Evolutionary conservation across 495 filamentous ascomycete species (phyloP).

Genomic region (Penicillium cataractarum): DNA sequence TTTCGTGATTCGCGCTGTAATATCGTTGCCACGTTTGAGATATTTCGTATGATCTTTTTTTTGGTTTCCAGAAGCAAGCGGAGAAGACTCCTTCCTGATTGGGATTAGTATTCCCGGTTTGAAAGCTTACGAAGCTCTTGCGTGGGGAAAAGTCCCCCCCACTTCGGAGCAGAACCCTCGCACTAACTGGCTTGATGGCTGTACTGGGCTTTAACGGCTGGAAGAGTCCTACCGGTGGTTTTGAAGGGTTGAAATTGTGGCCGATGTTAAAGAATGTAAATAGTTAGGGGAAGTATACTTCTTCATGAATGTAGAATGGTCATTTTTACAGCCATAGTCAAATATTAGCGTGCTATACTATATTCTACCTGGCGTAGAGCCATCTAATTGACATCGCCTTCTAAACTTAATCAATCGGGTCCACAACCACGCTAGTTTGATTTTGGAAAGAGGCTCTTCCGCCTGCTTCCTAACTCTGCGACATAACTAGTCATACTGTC

Average conservation of each 20-base stretch:
- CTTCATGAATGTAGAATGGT: too few relatives aligned
- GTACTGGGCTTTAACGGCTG: not conserved
- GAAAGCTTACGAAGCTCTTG: constrained; percentile 2
- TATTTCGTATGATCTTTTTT: not conserved
- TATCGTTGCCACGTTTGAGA: not conserved
- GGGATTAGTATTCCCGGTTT: not conserved
- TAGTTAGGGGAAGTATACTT: too few relatives aligned
- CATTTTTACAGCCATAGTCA: not conserved
- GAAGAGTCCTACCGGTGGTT: not conserved
- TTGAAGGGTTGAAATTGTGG: not conserved
- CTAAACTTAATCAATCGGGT: not conserved
- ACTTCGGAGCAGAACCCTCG: not conserved
- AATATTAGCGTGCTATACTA: not conserved
- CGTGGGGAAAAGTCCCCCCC: not conserved
- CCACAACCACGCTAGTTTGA: not conserved
- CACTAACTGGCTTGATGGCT: not conserved
- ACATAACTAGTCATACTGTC: too few relatives aligned
- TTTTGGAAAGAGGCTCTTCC: not conserved
- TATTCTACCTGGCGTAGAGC: not conserved
- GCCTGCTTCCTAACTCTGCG: not conserved
- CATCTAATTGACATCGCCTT: not conserved
- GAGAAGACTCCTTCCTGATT: constrained; percentile 3
- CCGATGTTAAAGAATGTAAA: too few relatives aligned
- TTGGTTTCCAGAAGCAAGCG: constrained; percentile 3
- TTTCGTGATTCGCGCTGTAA: constrained; percentile 3